Base-by-base conservation (phyloP, 1,284 basidiomycete genomes). In the Trametes polyzona region DNA sequence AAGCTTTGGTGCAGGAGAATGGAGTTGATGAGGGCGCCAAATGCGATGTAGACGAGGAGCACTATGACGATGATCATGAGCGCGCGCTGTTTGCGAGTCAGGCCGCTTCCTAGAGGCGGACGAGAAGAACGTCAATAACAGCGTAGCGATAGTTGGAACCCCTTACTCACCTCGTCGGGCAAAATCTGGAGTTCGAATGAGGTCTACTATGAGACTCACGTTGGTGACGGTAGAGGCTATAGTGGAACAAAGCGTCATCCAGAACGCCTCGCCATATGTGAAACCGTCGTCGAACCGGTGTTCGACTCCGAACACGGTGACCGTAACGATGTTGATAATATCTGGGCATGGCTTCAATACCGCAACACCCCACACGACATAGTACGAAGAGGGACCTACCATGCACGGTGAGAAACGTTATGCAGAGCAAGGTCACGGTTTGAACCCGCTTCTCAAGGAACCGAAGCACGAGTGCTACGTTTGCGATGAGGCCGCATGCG, bases 221-320 rank as follows among this genome's bases (percentile, higher is more conserved):
- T 92, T 95, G 11, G 87, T 89, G 50, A 86, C 71, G 0, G 82
- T 73, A 0, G 89, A 90, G 0, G 82, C 83, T 12, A 84, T 76
- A 0, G 92, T 94, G 0, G 89, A 89, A 63, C 89, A 92, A 8
- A 92, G 75, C 0, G 87, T 90, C 73, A 91, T 82, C 92, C 91
- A 95, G 68, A 87, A 95, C 0, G 90, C 79, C 65, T 89, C 82
- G 1, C 85, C 82, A 57, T 85, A 88, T 1, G 87, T 86, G 70
- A 88, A 90, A 0, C 84, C 88, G 51, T 88, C 87, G 63, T 87
- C 78, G 52, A 82, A 80, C 2, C 82, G 77, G 68, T 89, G 87
- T 41, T 82, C 74, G 0, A 87, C 76, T 24, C 86, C 90, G 61
- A 94, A 94, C 1, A 78, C 68, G 1, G 76, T 81, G 4, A 95